phyloP scores from a whole-genome alignment of 352 stramenopile genomes.

The Globisporangium cystogenes region DNA sequence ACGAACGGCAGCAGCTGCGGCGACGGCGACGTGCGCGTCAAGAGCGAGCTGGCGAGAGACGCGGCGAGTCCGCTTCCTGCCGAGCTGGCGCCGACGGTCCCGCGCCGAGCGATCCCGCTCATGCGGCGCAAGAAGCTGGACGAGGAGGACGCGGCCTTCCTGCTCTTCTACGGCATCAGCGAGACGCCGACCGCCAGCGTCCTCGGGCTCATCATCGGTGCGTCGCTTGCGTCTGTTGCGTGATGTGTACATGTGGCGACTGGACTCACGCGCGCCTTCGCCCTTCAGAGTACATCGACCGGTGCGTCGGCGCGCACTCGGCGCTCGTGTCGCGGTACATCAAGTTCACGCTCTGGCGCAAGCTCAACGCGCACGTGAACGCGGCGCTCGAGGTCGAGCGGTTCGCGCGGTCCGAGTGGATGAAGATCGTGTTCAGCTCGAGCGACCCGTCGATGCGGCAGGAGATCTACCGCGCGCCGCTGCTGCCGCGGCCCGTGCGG shows the following conservation, averaged over 20 bases:
- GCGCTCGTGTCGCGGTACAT: slow-evolving; percentile 25
- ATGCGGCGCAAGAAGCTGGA: slow-evolving; percentile 27
- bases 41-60: slow-evolving; percentile 7
- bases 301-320: slow-evolving; percentile 24
- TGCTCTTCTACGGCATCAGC: slow-evolving; percentile 61
- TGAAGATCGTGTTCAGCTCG: slow-evolving; percentile 73
- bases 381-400: slow-evolving; percentile 27
- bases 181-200: slow-evolving; percentile 39
- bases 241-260: neutral
- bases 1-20: slow-evolving; percentile 7
- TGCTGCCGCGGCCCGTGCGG: slow-evolving; percentile 49
- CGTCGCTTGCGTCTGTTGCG: slow-evolving; percentile 1
- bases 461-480: slow-evolving; percentile 22
- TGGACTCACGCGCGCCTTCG: neutral
- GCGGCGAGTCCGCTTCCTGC: neutral
- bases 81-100: neutral
- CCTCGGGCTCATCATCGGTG: slow-evolving; percentile 55
- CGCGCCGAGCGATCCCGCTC: slow-evolving; percentile 7
- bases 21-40: slow-evolving; percentile 6
- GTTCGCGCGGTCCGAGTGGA: slow-evolving; percentile 60
- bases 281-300: slow-evolving; percentile 47
- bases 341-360: slow-evolving; percentile 50
- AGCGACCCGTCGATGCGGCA: slow-evolving; percentile 16
- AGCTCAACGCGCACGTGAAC: slow-evolving; percentile 37
- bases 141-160: slow-evolving; percentile 60